A percentile compares a stretch with the other conserved stretches of the same genome.
phyloP scores from a whole-genome alignment of 352 stramenopile species.

The Phytophthora aleatoria region DNA sequence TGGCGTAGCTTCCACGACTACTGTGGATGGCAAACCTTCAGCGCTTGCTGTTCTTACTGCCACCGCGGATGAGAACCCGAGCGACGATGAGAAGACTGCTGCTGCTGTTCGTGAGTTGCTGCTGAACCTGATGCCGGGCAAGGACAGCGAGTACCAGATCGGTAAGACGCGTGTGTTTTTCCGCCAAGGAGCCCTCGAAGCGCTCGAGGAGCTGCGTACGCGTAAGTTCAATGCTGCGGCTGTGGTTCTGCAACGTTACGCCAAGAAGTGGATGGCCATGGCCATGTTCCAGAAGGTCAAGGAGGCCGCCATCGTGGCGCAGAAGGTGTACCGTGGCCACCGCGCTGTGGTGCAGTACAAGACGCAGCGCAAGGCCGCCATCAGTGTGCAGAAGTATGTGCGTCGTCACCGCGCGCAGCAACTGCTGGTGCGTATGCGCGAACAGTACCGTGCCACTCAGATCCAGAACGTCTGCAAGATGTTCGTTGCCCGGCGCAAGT shows the following conservation, averaged over 20 bases:
- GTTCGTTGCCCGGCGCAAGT: slow-evolving; percentile 66
- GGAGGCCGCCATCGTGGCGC: slow-evolving; percentile 56
- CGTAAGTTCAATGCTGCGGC: slow-evolving; percentile 78
- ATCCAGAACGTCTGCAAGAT: slow-evolving; percentile 90
- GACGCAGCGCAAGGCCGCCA: slow-evolving; percentile 59
- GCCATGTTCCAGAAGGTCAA: slow-evolving; percentile 67
- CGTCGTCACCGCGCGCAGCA: slow-evolving; percentile 68
- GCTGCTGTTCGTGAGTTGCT: slow-evolving; percentile 60
- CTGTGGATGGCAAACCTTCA: slow-evolving; percentile 28
- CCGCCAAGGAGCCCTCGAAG: slow-evolving; percentile 91
- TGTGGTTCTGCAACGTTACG: slow-evolving; percentile 83
- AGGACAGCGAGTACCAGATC: slow-evolving; percentile 78
- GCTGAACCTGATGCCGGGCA: slow-evolving; percentile 60
- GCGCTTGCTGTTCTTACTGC: slow-evolving; percentile 42
- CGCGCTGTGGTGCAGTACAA: slow-evolving; percentile 54
- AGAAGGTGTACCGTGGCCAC: slow-evolving; percentile 63
- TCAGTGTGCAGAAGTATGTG: slow-evolving; percentile 70
- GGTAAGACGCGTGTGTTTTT: slow-evolving; percentile 95
- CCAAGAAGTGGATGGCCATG: slow-evolving; percentile 82
- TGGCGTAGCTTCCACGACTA: slow-evolving; percentile 46
- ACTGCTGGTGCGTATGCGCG: slow-evolving; percentile 60
- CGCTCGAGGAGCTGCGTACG: slow-evolving; percentile 86
- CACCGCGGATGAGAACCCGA: slow-evolving; percentile 42
- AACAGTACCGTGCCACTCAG: slow-evolving; percentile 74
- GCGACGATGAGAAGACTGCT: slow-evolving; percentile 38